These are phyloP conservation scores for Vitis vinifera DNA, from an alignment of 164 flowering plant genomes.

Conservation along the genomic window DNA sequence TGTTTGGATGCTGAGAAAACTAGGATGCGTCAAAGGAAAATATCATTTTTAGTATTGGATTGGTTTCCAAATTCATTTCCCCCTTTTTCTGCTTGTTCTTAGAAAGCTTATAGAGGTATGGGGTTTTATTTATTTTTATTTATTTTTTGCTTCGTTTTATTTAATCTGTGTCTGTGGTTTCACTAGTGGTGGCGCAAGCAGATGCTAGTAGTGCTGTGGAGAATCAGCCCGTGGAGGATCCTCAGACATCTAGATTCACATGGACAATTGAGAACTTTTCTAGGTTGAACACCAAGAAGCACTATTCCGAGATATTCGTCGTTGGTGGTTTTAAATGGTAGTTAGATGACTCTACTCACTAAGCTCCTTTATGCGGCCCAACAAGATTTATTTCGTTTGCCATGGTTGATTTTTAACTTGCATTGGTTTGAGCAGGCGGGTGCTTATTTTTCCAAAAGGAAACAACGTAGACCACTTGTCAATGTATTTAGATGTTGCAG, in stretches of 20 bases:
- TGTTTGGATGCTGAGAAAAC: not conserved
- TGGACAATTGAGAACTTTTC: slow-evolving; percentile 75
- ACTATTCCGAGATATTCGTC: slow-evolving; percentile 60
- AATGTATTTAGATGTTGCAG: slow-evolving; percentile 82
- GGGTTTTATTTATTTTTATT: slow-evolving; percentile 1
- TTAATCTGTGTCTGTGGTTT: too few species aligned
- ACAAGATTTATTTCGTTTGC: not conserved
- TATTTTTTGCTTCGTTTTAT: not conserved
- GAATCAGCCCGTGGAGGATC: slow-evolving; percentile 66
- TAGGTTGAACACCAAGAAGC: slow-evolving; percentile 71
- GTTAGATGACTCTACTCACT: not conserved
- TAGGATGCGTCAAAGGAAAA: too few species aligned
- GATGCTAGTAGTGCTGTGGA: slow-evolving; percentile 59
- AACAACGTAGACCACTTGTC: slow-evolving; percentile 82
- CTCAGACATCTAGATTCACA: slow-evolving; percentile 58
- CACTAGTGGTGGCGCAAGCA: slow-evolving; percentile 41
- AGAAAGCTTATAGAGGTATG: slow-evolving; percentile 13
- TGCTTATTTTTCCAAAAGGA: slow-evolving; percentile 76
- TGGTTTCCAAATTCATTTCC: not conserved
- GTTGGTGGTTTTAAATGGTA: slow-evolving; percentile 83
- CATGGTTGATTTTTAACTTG: not conserved
- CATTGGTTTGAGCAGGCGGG: slow-evolving; percentile 52
- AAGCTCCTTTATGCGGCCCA: not conserved
- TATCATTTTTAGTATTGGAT: not conserved
- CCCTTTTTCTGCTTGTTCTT: not conserved